phyloP scores from a whole-genome alignment of 192 early-diverging fungal genomes.

The Backusella mclennaniae region DNA sequence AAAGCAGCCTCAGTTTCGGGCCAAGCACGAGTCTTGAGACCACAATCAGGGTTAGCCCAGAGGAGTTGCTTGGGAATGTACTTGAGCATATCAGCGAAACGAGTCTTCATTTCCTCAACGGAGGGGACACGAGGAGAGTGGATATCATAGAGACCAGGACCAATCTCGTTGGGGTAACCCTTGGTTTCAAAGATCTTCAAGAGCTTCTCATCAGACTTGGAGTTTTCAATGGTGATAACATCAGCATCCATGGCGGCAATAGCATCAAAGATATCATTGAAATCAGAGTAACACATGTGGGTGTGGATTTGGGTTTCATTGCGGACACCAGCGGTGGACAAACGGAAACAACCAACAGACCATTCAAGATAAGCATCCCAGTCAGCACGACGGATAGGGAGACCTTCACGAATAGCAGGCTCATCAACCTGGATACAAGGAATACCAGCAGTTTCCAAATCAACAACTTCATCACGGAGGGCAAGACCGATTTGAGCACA shows the following conservation, averaged over 20 bases:
- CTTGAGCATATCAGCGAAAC: slow-evolving; percentile 80
- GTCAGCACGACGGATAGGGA: slow-evolving; percentile 86
- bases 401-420: slow-evolving; percentile 98
- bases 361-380: slow-evolving; percentile 92
- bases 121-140: slow-evolving; percentile 97
- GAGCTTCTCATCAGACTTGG: slow-evolving; percentile 96
- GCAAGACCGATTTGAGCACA: slow-evolving; percentile 92
- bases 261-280: slow-evolving; percentile 96
- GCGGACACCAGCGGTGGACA: slow-evolving; percentile 82
- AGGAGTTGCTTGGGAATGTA: slow-evolving; percentile 78
- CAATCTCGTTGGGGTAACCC: slow-evolving; percentile 87
- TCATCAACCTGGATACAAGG: slow-evolving; percentile 97
- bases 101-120: slow-evolving; percentile 82
- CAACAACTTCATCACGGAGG: slow-evolving; percentile 93
- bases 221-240: slow-evolving; percentile 97
- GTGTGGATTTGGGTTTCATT: slow-evolving; percentile 95
- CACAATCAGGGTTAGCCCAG: slow-evolving; percentile 99
- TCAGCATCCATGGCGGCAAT: slow-evolving; percentile 94
- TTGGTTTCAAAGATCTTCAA: slow-evolving; percentile 81
- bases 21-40: slow-evolving; percentile 97
- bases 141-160: slow-evolving; percentile 98
- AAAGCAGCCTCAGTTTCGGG: slow-evolving; percentile 85
- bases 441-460: slow-evolving; percentile 92
- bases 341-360: slow-evolving; percentile 92
- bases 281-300: slow-evolving; percentile 99